Base-by-base conservation (phyloP, 2,329 filamentous ascomycete genomes). In the Beauveria pseudobassiana region DNA sequence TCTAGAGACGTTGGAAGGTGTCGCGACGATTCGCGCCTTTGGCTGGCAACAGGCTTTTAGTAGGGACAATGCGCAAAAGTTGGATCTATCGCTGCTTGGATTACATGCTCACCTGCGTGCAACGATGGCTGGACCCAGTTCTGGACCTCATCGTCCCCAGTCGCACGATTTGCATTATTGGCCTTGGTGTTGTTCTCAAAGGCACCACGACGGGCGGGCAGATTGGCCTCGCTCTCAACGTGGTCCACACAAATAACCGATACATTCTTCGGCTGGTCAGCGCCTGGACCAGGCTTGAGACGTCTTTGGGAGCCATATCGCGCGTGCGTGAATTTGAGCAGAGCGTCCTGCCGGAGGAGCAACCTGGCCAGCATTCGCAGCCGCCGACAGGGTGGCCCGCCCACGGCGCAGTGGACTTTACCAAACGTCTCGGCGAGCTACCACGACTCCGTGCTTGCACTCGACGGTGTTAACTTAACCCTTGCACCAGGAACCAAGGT, bases 401-500 rank as follows among this genome's bases (percentile, higher is more conserved):
- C 14, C 48, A 57, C 9, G 68, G 68, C 9, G 60, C 51, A 10
- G 57, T 69, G 6, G 61, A 68, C 50, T 65, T 68, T 28, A 16
- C n/a, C 54, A 20, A 59, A 64, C n/a, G 45, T 69, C 24, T 63
- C 62, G 9, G 65, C 66, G 10, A 51, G 61, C 1, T 68, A 68
- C 49, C 59, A 64, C 16, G 34, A 46, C 3, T 43, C 61, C 2
- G 48, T 42, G 34, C 53, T 49, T 24, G 78, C 80, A 1, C 69
- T 82, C 5, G 76, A 75, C 60, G 74, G 74, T 4, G 66, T 82
- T 7, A 76, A 70, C 3, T 79, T 82, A 67, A 69, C 67, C 10
- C 74, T 81, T 16, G 68, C 75, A 24, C 71, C 72, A 14, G 76
- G 77, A 56, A 73, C 80, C 63, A 73, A 79, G 20, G 72, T 82